These are phyloP conservation scores for Dendrobium chrysotoxum DNA, from an alignment of 106 monocot species.

Conservation along the genomic window DNA sequence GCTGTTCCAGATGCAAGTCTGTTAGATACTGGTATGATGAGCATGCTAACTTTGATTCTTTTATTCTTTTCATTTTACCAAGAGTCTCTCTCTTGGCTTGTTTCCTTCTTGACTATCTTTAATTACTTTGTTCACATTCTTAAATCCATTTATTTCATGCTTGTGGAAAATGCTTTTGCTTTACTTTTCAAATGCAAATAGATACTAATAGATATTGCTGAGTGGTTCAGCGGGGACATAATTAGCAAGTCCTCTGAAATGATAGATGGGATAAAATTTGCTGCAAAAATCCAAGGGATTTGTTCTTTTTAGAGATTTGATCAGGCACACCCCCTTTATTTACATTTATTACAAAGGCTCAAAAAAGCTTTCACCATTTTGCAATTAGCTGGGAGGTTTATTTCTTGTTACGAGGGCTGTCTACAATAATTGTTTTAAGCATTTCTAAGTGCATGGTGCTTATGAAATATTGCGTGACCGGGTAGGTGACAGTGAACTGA, in stretches of 20 bases:
- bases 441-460: background rate
- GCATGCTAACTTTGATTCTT: background rate
- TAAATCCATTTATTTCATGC: background rate
- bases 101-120: background rate
- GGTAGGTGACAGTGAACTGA: background rate
- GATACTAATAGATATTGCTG: background rate
- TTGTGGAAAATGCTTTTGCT: background rate
- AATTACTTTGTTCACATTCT: background rate
- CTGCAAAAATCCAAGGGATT: background rate
- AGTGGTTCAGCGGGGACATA: background rate
- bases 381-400: background rate
- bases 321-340: background rate
- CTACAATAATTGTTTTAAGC: background rate
- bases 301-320: background rate
- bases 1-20: constrained; percentile 96
- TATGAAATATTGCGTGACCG: background rate
- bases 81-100: background rate
- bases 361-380: background rate
- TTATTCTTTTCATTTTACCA: background rate
- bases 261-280: background rate
- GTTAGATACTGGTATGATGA: constrained; percentile 83
- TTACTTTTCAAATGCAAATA: background rate
- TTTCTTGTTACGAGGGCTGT: background rate
- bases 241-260: background rate
- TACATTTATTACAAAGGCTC: background rate